Base-by-base conservation (phyloP, 2,329 filamentous ascomycete species). In the Penicillium brevicompactum region DNA sequence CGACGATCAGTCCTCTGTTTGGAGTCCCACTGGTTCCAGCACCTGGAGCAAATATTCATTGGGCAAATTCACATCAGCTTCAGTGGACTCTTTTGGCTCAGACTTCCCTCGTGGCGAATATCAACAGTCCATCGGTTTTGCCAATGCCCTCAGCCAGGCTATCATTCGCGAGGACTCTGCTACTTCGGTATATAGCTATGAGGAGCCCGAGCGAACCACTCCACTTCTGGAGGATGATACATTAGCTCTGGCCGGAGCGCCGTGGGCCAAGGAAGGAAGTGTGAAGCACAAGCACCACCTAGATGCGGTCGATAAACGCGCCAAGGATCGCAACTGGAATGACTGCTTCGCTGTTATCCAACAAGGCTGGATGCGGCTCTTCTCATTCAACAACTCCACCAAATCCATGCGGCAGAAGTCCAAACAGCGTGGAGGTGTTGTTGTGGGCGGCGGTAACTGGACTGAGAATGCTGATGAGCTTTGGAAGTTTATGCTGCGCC, bases 251-350 rank as follows among this genome's bases (percentile, higher is more conserved):
- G 87, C 89, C 10, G 94, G 94, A 22, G 91, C 94, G n/a, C 94
- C 94, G 0, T 99, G 94, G 94, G 88, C 95, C 27, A 99, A 99
- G 76, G 94, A 99, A 75, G 94, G 94, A 59, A 91, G 95, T 65
- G 81, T 97, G 18, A 93, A 93, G 64, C 93, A 99, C 78, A 97
- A 97, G 75, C 93, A 97, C 72, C 93, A 97, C 68, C 82, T 97
- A 3, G 93, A 97, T 70, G 87, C 90, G 4, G 82, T 91, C 34
- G 92, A 96, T 63, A 96, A 94, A 78, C 90, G 91, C 72, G 89
- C 92, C 58, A 97, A 93, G 75, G 93, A 97, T 67, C 85, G 94
- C 38, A 93, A 92, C 66, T 99, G 94, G 94, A 87, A 82, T 55
- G 92, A 97, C 68, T 92, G 92, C 53, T 99, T 99, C 76, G 93